phyloP scores from a whole-genome alignment of 192 early-diverging fungal species.

The Entomortierella lignicola region DNA sequence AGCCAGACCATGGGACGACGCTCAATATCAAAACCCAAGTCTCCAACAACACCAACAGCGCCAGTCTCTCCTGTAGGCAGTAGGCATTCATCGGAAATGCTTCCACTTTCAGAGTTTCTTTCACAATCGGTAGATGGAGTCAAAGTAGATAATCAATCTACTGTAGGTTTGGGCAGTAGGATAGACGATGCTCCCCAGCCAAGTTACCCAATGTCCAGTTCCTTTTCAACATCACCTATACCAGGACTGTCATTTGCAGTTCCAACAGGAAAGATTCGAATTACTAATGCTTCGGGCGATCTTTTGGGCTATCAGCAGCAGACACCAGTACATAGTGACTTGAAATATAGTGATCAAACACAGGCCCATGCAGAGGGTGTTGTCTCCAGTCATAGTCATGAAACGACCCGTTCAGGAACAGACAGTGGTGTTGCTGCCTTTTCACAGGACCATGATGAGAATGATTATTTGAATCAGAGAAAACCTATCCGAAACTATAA shows the following conservation, averaged over 20 bases:
- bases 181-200: neutral
- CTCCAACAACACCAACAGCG: neutral
- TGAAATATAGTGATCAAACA: slow-evolving; percentile 8
- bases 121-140: slow-evolving; percentile 8
- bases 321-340: slow-evolving; percentile 2
- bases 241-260: neutral
- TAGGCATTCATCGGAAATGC: slow-evolving; percentile 20
- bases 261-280: slow-evolving; percentile 25
- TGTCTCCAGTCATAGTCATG: neutral
- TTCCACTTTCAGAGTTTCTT: slow-evolving; percentile 44
- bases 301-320: slow-evolving; percentile 39
- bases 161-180: neutral
- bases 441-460: slow-evolving; percentile 22
- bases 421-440: slow-evolving; percentile 12
- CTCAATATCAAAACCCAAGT: slow-evolving; percentile 7
- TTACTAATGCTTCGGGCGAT: slow-evolving; percentile 25
- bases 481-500: slow-evolving; percentile 56
- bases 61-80: neutral
- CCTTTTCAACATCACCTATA: neutral
- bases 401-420: slow-evolving; percentile 3
- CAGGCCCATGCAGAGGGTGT: neutral
- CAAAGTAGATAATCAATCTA: neutral
- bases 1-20: neutral
- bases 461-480: slow-evolving; percentile 29
- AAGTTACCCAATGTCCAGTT: slow-evolving; percentile 12